Evolutionary conservation across 108 stramenopile species (phyloP), one percentile per base, ranked within the genome.

Genomic region (Mediolabrus comicus): DNA sequence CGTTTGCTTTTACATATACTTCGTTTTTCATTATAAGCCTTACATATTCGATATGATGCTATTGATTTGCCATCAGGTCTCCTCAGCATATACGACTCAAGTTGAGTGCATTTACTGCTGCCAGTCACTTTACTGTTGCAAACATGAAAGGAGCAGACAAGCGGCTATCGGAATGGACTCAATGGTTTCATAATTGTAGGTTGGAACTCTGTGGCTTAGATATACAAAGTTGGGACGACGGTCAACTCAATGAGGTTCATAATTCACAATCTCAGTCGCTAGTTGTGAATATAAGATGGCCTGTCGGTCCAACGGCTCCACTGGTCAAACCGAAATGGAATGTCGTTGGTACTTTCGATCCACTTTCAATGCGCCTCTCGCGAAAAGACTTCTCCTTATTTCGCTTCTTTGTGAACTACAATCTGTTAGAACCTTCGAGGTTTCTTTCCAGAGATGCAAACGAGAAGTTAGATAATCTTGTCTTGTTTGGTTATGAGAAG

Each of bases 401-500:
- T 22, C 86, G 80, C 25, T 71, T 90, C 34, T 69, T 92, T 30
- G 46, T 90, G 9, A 54, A 67, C 9, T 74, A 71, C 62, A 92
- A 92, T 63, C 67, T 92, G 31, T 78, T 82, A n/a, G 88, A 90
- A 53, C 73, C 66, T 34, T 89, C 88, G 3, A 64, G 92, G 11
- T 76, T 87, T 43, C 62, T 87, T 3, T 80, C 79, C 13, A 81
- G 64, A 24, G 60, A 74, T 9, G 49, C 70, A 19, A 57, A 38
- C 3, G 83, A 85, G 31, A 77, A 69, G 19, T 43, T 74, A 41
- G 63, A 57, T 17, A 74, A 84, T 17, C 56, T 86, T 31, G 89
- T 92, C 5, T 71, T 83, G 16, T 92, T 75, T 72, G 86, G 84
- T 4, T 92, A 92, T 54, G 92, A 92, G 61, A 85, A 88, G 49